A percentile compares a stretch with the other conserved stretches of the same genome.
Conservation (phyloP, 768 basidiomycete species). For the Hericium rajendrae region DNA sequence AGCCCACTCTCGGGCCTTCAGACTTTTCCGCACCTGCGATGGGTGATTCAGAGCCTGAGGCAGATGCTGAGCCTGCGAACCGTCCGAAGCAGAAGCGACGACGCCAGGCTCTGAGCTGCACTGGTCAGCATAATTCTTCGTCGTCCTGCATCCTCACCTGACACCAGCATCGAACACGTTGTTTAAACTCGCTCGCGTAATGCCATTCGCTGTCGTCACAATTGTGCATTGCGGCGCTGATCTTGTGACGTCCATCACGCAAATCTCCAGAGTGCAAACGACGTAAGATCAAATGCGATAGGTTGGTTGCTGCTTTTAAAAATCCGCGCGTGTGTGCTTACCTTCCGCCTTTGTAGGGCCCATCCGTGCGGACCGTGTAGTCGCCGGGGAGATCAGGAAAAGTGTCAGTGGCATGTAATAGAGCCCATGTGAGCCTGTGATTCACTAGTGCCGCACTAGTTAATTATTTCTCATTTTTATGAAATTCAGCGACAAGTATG, state of each 20-base stretch:
- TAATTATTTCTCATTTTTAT: no score
- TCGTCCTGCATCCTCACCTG: constrained; percentile 16
- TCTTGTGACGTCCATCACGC: constrained; percentile 19
- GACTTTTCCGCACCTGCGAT: constrained; percentile 23
- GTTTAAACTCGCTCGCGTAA: neutral
- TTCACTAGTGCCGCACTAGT: neutral
- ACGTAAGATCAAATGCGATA: constrained; percentile 84
- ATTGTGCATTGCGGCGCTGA: constrained; percentile 6
- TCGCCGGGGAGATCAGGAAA: constrained; percentile 68
- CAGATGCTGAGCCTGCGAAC: constrained; percentile 31
- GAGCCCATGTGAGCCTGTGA: constrained; percentile 61
- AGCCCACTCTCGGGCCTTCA: neutral
- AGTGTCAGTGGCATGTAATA: constrained; percentile 77
- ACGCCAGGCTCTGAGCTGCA: constrained; percentile 77
- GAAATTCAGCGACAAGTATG: constrained; percentile 61
- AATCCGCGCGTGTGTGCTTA: constrained; percentile 6
- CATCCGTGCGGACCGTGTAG: constrained; percentile 79
- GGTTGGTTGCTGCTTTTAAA: constrained; percentile 31
- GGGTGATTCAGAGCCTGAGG: constrained; percentile 51
- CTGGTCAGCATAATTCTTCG: constrained; percentile 41
- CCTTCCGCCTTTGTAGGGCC: constrained; percentile 34
- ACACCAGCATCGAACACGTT: constrained; percentile 9
- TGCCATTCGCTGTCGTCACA: constrained; percentile 1
- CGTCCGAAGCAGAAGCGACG: constrained; percentile 79
- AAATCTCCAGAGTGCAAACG: constrained; percentile 62